phyloP scores from a whole-genome alignment of 2,329 filamentous ascomycete species.

The Ophiognomonia clavigignenti-juglandacearum region DNA sequence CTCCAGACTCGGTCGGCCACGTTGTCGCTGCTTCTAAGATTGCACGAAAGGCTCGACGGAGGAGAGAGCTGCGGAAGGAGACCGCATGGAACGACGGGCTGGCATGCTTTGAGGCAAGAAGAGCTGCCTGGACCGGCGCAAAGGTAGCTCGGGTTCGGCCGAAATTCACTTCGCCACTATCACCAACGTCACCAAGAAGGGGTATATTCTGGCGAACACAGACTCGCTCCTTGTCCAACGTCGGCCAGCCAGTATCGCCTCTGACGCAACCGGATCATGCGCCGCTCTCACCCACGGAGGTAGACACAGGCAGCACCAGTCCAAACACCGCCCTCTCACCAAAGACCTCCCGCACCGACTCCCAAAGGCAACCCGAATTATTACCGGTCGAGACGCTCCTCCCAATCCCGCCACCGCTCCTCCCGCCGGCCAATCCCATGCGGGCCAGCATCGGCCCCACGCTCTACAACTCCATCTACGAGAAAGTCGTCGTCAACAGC shows the following conservation, averaged over 20 bases:
- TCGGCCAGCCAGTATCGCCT: conserved; percentile 19
- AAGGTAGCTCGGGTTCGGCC: conserved; percentile 51
- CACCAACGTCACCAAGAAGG: conserved; percentile 40
- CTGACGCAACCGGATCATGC: conserved; percentile 12
- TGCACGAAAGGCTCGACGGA: conserved; percentile 50
- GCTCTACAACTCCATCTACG: conserved; percentile 79
- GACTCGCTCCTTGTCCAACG: conserved; percentile 37
- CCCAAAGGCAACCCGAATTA: conserved; percentile 14
- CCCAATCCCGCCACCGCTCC: conserved; percentile 67
- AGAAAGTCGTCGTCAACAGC: conserved; percentile 76
- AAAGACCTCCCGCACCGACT: conserved; percentile 17
- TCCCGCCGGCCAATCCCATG: conserved; percentile 70
- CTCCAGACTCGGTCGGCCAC: conserved; percentile 40
- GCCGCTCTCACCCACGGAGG: not conserved
- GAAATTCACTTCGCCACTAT: conserved; percentile 35
- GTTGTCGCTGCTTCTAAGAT: conserved; percentile 36
- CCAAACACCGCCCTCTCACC: conserved; percentile 13
- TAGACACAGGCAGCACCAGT: conserved; percentile 14
- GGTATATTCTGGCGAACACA: conserved; percentile 39
- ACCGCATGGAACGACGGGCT: conserved; percentile 77
- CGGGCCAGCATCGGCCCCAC: conserved; percentile 69
- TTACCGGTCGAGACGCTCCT: conserved; percentile 59
- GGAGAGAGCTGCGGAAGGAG: conserved; percentile 57
- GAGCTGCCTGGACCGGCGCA: conserved; percentile 84
- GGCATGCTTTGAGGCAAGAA: conserved; percentile 69